Percentiles rank a stretch among this genome's conserved stretches.
These are phyloP conservation scores for Talaromyces rugulosus DNA, from an alignment of 2,329 filamentous ascomycete genomes.

Conservation along the genomic window DNA sequence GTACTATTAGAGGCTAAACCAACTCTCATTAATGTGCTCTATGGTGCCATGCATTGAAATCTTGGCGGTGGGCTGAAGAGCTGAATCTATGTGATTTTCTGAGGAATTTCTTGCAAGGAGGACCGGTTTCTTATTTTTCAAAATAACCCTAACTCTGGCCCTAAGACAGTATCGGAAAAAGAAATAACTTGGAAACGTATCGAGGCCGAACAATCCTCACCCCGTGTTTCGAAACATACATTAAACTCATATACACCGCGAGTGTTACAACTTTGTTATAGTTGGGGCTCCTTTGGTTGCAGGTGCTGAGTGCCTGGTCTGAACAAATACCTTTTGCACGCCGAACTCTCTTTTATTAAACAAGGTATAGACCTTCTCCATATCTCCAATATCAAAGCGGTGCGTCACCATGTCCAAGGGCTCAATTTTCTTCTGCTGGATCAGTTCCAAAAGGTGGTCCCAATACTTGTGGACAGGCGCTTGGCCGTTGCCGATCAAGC, in stretches of 20 bases:
- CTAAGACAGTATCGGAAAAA: no score
- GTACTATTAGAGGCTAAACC: background rate
- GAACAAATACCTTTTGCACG: slow-evolving; percentile 76
- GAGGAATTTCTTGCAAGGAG: no score
- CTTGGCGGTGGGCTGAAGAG: no score
- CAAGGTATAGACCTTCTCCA: slow-evolving; percentile 61
- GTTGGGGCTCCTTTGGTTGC: slow-evolving; percentile 47
- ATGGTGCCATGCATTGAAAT: background rate
- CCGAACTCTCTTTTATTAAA: slow-evolving; percentile 54
- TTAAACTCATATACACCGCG: no score
- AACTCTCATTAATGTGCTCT: background rate
- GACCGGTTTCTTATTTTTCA: no score
- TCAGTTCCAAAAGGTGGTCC: slow-evolving; percentile 67
- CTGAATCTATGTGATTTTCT: no score
- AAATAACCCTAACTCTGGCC: no score
- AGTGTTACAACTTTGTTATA: slow-evolving; percentile 35
- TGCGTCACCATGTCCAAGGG: slow-evolving; percentile 78
- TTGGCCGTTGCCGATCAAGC: slow-evolving; percentile 66
- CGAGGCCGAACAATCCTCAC: no score
- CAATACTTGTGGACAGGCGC: slow-evolving; percentile 80
- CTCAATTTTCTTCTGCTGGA: slow-evolving; percentile 66
- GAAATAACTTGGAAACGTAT: no score
- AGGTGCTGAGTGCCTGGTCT: slow-evolving; percentile 56
- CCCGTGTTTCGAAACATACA: no score
- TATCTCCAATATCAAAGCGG: slow-evolving; percentile 68